Base-by-base conservation (phyloP, 108 stramenopile species). In the Pseudonitzschia delicatissima region DNA sequence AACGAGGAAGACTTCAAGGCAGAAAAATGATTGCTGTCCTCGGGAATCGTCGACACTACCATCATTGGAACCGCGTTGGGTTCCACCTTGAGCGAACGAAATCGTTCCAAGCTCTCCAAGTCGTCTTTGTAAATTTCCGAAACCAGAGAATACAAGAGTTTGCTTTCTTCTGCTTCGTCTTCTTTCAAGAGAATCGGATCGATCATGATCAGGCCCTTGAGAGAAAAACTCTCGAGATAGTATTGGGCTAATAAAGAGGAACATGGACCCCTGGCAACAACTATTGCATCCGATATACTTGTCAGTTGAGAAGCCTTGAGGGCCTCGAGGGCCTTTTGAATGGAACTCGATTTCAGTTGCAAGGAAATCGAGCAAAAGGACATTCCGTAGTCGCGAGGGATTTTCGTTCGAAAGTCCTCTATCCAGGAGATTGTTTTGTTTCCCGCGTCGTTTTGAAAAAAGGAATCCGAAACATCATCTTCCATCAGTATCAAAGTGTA, bases 31-130 rank as follows among this genome's bases (percentile, higher is more conserved):
- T n/a, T n/a, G 8, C 35, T 23, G 15, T 40, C 27, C 5, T 34
- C 8, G 13, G 8, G 52, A 9, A 44, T 62, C n/a, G 73, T 67
- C 15, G 51, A 35, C 1, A 81, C 7, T 7, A 81, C 68, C 44
- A 82, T 42, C 78, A 85, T 82, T n/a, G 84, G 84, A 36, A 85
- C 74, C 3, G 77, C 27, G 44, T 81, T 81, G 8, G 84, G 67
- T 57, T 85, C 84, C 32, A 85, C 50, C 51, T 71, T 40, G 18
- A 85, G 61, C 0, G 65, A 45, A 20, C 21, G 51, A 35, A 51
- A 51, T 51, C 50, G 23, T 37, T 60, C 55, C 32, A n/a, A 35
- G 60, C 44, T 52, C 40, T 7, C 33, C 42, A 36, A 21, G 12
- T 65, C 6, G 13, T 42, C 28, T 11, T 32, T 25, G 13, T 35